phyloP scores from a whole-genome alignment of 139 green algal species.

The Eudorina sp. region DNA sequence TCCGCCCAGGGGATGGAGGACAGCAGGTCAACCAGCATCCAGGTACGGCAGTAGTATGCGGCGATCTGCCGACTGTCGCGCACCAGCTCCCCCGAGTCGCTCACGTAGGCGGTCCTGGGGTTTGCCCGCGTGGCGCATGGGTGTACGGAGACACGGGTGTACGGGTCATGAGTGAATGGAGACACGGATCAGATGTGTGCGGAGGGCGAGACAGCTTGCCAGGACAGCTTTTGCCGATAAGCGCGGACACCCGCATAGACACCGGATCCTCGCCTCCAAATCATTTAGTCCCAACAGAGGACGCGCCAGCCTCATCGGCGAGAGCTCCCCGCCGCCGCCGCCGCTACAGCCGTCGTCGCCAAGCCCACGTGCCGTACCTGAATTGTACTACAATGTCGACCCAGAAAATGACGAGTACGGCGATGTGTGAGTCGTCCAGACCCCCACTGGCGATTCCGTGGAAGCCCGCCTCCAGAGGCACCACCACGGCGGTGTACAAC shows the following conservation, averaged over 20 bases:
- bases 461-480: slow-evolving; percentile 40
- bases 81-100: slow-evolving; percentile 22
- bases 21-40: slow-evolving; percentile 62
- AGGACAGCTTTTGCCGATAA: no score
- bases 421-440: neutral
- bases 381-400: slow-evolving; percentile 32
- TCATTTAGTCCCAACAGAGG: no score
- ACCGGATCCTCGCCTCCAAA: no score
- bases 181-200: neutral
- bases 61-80: slow-evolving; percentile 16
- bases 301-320: no score
- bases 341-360: neutral
- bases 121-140: neutral
- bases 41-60: slow-evolving; percentile 57
- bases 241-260: no score
- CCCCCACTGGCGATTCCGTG: no score
- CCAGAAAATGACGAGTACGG: slow-evolving; percentile 31
- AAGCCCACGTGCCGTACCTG: neutral
- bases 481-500: slow-evolving; percentile 19
- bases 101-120: slow-evolving; percentile 35
- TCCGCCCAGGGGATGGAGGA: slow-evolving; percentile 63
- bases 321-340: neutral
- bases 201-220: no score
- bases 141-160: no score
- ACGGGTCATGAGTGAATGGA: neutral